Base-by-base conservation (phyloP, 768 basidiomycete genomes). In the Tulasnella sp. region DNA sequence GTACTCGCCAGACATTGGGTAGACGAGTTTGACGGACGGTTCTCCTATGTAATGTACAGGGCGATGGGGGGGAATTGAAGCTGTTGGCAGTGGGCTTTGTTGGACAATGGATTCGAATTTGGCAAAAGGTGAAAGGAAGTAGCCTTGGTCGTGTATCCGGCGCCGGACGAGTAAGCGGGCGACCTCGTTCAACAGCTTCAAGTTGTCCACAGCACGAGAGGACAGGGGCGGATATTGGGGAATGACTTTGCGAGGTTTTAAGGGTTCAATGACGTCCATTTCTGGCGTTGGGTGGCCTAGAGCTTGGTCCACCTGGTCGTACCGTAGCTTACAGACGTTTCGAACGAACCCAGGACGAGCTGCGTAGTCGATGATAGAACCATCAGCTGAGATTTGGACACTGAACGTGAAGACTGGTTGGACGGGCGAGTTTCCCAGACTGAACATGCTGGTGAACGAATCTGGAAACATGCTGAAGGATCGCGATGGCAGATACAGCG, bases 331-430 rank as follows among this genome's bases (percentile, higher is more conserved):
- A 42, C 74, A 65, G 51, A 91, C 69, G 57, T 92, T 87, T 42
- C 79, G 77, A 48, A 96, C 71, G 54, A 91, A 63, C 2, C 84
- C 88, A 1, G 86, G 77, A 8, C 79, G 75, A 31, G 96, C 77
- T 59, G 74, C 73, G 62, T 77, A 75, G 55, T 93, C 88, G 9
- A 78, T 62, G 35, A 94, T 74, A n/a, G 79, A 72, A 0, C 89
- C 88, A 2, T 66, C 60, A 0, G 69, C 60, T 14, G 27, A 29
- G 6, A 97, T 59, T 63, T 82, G 83, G 50, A 75, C 73, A 58
- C 91, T 94, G 70, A 97, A 90, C 0, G 89, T 83, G 61, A 99
- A 63, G 1, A 82, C 82, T 5, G 74, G 76, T 62, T 84, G 80
- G 0, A 71, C 69, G 17, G 57, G 51, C 5, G 58, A 63, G 21